Conservation (phyloP, 371 early-diverging fungal species). For the Mortierella sp. region DNA sequence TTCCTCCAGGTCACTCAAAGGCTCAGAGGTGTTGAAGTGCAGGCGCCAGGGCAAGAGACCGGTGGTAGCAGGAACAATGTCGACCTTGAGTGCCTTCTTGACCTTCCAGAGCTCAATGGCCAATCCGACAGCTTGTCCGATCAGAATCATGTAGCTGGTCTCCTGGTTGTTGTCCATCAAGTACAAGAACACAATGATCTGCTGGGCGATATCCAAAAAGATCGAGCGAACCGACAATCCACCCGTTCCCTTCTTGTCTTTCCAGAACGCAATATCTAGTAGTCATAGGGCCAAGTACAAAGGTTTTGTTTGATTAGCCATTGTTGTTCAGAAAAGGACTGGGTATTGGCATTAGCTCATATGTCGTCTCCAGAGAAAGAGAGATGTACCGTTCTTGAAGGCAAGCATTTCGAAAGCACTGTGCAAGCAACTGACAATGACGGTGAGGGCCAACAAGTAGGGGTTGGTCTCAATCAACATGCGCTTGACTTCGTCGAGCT, state of each 20-base stretch:
- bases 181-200: slow-evolving; percentile 90
- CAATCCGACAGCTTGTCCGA: slow-evolving; percentile 84
- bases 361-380: no score
- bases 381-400: slow-evolving; percentile 90
- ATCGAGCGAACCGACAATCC: slow-evolving; percentile 92
- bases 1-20: slow-evolving; percentile 73
- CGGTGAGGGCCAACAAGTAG: slow-evolving; percentile 80
- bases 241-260: slow-evolving; percentile 80
- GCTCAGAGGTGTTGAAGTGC: slow-evolving; percentile 55
- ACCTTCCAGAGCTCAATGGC: slow-evolving; percentile 94
- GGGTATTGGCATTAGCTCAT: not conserved
- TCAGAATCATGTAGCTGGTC: slow-evolving; percentile 90
- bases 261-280: slow-evolving; percentile 93
- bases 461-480: slow-evolving; percentile 95
- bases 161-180: slow-evolving; percentile 89
- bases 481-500: slow-evolving; percentile 74
- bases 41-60: slow-evolving; percentile 53
- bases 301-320: no score
- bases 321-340: no score
- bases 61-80: slow-evolving; percentile 34
- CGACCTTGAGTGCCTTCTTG: slow-evolving; percentile 73
- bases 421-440: slow-evolving; percentile 86
- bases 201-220: slow-evolving; percentile 86
- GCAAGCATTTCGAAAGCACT: slow-evolving; percentile 94
- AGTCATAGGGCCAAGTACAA: no score